These are phyloP conservation scores for Ilex asprella DNA, from an alignment of 257 asterid species.

Conservation along the genomic window DNA sequence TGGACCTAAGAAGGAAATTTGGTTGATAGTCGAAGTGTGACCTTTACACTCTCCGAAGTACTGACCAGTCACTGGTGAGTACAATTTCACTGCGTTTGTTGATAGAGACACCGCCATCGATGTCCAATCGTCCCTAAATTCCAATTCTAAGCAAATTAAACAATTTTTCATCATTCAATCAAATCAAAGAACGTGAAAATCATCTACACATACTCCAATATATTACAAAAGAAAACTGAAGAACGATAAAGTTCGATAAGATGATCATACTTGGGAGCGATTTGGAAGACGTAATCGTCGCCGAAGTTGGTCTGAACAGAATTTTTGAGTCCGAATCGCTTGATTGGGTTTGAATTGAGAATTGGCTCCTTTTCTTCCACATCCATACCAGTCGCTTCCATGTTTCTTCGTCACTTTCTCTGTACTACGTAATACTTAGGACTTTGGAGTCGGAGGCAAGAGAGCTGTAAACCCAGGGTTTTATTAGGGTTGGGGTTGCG, in stretches of 20 bases:
- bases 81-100: constrained; percentile 75
- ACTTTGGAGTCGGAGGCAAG: no score
- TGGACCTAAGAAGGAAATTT: constrained; percentile 55
- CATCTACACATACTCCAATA: no score
- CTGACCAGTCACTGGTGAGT: constrained; percentile 82
- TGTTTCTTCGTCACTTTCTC: not conserved
- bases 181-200: no score
- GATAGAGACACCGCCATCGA: constrained; percentile 94
- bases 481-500: no score
- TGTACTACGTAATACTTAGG: no score
- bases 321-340: constrained; percentile 64
- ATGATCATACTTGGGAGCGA: constrained; percentile 50
- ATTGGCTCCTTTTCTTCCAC: constrained; percentile 39
- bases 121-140: constrained; percentile 69
- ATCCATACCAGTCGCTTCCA: constrained; percentile 39
- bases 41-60: constrained; percentile 75
- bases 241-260: not conserved
- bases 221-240: not conserved
- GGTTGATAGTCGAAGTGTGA: constrained; percentile 67
- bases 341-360: constrained; percentile 16
- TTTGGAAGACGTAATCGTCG: constrained; percentile 87
- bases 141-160: not conserved
- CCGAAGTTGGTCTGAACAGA: constrained; percentile 84
- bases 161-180: not conserved
- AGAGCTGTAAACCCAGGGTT: no score